These are phyloP conservation scores for Microdochium trichocladiopsis DNA, from an alignment of 2,329 filamentous ascomycete genomes.

Conservation along the genomic window DNA sequence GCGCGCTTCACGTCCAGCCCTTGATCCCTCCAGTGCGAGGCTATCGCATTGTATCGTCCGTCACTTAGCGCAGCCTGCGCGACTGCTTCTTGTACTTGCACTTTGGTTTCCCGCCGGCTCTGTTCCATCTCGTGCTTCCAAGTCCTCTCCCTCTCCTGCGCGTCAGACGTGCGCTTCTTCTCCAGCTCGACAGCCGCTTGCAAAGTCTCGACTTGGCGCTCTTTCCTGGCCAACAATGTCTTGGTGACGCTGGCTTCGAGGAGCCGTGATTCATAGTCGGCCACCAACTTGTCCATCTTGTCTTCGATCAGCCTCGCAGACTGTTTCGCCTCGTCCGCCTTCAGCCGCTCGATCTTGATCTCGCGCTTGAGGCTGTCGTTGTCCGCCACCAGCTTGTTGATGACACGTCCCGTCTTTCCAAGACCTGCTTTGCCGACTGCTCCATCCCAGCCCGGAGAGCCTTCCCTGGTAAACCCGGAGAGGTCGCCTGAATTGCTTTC, in stretches of 20 bases:
- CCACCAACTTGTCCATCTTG: conserved; percentile 61
- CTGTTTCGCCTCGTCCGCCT: conserved; percentile 65
- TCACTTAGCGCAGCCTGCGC: conserved; percentile 60
- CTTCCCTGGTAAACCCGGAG: conserved; percentile 12
- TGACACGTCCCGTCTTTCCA: conserved; percentile 71
- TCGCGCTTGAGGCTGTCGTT: conserved; percentile 74
- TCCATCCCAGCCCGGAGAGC: conserved; percentile 48
- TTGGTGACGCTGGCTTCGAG: conserved; percentile 67
- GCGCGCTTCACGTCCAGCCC: conserved; percentile 52
- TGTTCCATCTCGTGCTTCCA: conserved; percentile 61
- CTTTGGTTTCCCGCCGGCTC: conserved; percentile 48
- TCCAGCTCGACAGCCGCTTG: conserved; percentile 58
- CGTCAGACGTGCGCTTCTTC: conserved; percentile 51
- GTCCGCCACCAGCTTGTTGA: conserved; percentile 74
- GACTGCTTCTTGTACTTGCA: conserved; percentile 59
- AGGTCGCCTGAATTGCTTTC: conserved; percentile 24
- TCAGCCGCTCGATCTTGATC: conserved; percentile 56
- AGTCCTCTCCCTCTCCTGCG: conserved; percentile 50
- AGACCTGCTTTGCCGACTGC: conserved; percentile 63
- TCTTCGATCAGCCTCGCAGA: conserved; percentile 61
- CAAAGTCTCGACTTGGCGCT: conserved; percentile 66
- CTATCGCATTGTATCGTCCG: conserved; percentile 61
- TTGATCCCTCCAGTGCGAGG: conserved; percentile 60
- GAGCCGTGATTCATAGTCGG: conserved; percentile 62
- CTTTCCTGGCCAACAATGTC: conserved; percentile 62